Percentiles rank a stretch among this genome's conserved stretches.
These are phyloP conservation scores for Akanthomyces lecanii DNA, from an alignment of 2,329 filamentous ascomycete species.

Conservation along the genomic window DNA sequence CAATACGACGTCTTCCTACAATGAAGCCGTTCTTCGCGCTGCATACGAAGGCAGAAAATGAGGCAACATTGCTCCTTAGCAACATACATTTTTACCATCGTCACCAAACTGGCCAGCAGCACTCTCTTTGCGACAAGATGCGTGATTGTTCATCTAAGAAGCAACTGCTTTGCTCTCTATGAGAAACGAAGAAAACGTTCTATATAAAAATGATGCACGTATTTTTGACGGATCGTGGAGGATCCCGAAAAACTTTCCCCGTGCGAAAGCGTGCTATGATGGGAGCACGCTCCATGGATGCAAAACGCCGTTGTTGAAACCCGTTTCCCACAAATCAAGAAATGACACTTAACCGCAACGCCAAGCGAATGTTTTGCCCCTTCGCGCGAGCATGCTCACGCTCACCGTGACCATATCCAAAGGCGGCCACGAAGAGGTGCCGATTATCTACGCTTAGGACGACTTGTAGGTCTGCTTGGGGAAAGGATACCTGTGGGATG, in stretches of 20 bases:
- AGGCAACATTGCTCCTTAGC: background rate
- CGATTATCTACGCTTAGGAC: slow-evolving; percentile 28
- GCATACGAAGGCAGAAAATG: slow-evolving; percentile 29
- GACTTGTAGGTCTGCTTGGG: slow-evolving; percentile 72
- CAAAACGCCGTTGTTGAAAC: slow-evolving; percentile 53
- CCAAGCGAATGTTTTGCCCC: slow-evolving; percentile 26
- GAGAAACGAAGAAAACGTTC: background rate
- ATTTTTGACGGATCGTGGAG: slow-evolving; percentile 38
- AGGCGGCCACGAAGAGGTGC: slow-evolving; percentile 17
- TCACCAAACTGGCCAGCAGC: background rate
- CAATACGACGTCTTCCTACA: slow-evolving; percentile 31
- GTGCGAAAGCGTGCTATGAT: slow-evolving; percentile 7
- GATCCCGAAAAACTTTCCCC: slow-evolving; percentile 29
- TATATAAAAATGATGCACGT: slow-evolving; percentile 12
- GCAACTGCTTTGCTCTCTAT: slow-evolving; percentile 10
- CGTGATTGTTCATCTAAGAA: background rate
- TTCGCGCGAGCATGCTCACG: background rate
- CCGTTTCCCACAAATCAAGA: slow-evolving; percentile 34
- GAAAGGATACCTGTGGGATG: slow-evolving; percentile 63
- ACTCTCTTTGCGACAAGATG: background rate
- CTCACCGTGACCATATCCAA: slow-evolving; percentile 17
- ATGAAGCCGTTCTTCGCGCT: slow-evolving; percentile 33
- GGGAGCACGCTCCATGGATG: slow-evolving; percentile 27
- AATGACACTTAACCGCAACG: slow-evolving; percentile 35
- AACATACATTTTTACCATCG: background rate